Percentiles rank a stretch among this genome's conserved stretches.
Evolutionary conservation across 176 grass and related monocot species (phyloP).

Genomic region (Alloteropsis semialata): DNA sequence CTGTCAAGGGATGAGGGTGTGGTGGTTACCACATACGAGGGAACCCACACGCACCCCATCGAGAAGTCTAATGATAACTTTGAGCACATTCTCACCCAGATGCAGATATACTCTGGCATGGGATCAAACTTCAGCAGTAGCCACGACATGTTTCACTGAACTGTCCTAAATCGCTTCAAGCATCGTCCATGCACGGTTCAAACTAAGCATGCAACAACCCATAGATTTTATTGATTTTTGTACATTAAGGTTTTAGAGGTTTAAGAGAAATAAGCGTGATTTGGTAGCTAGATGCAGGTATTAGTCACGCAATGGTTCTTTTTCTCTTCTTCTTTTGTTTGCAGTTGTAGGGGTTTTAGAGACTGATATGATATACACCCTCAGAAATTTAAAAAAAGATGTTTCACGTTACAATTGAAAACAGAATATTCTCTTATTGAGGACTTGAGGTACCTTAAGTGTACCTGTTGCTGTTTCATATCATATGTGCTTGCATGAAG

Average conservation of each 20-base stretch:
- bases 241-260: constrained; percentile 30
- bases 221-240: constrained; percentile 24
- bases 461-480: neutral
- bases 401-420: neutral
- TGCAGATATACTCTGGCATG: constrained; percentile 64
- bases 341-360: neutral
- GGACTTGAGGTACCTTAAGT: neutral
- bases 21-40: constrained; percentile 86
- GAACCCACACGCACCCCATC: constrained; percentile 73
- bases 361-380: neutral
- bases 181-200: neutral
- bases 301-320: neutral
- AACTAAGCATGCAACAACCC: neutral
- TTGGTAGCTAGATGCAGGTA: neutral
- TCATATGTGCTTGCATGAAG: neutral
- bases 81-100: constrained; percentile 89
- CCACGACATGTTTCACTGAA: constrained; percentile 32
- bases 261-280: constrained; percentile 27
- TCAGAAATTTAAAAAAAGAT: neutral
- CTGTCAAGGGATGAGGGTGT: constrained; percentile 60
- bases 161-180: neutral
- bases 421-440: neutral
- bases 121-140: constrained; percentile 18
- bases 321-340: neutral
- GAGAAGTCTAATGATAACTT: constrained; percentile 93